Evolutionary conservation across 2,329 filamentous ascomycete genomes (phyloP), one percentile per base, ranked within the genome.

Genomic region (Exophiala bonariae): DNA sequence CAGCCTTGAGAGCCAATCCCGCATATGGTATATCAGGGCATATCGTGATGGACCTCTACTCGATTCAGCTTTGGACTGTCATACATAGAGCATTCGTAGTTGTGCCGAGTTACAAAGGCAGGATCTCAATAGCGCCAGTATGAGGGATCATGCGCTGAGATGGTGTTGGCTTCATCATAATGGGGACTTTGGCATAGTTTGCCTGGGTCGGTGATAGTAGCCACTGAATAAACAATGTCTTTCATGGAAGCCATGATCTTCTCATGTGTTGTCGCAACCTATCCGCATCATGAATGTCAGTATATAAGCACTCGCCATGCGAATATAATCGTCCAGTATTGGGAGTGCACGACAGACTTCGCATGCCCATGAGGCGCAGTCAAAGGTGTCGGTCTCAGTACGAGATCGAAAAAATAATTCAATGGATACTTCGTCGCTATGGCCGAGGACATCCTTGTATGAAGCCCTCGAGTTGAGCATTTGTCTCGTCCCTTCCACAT

Each of bases 151-250:
- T 52, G 23, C 52, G 46, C 30, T 55, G 52, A 10, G 41, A 33
- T 1, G 52, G 52, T 38, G 52, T 55, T 20, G 52, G 52, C 37
- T 52, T 55, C 49, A 55, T 52, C 49, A 55, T 55, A 18, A 52
- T 49, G 1, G 52, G 52, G 7, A 55, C 16, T 22, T 41, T 52
- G 6, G 46, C 30, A 20, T 55, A 55, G 33, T 41, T 47, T 18
- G 49, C 46, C 9, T 33, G 22, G 4, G 49, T 55, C 6, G 48
- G 48, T 9, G 43, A 36, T n/a, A 54, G 28, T 28, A 51, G 48
- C 52, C 52, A 54, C 52, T n/a, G n/a, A n/a, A n/a, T n/a, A 51
- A 17, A 44, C 6, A 11, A 26, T 11, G 23, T 26, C 23, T 6
- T 6, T 26, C 23, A n/a, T n/a, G 6, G 23, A 6, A 26, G 6